Base-by-base conservation (phyloP, 352 stramenopile species). In the Phytophthora constricta region DNA sequence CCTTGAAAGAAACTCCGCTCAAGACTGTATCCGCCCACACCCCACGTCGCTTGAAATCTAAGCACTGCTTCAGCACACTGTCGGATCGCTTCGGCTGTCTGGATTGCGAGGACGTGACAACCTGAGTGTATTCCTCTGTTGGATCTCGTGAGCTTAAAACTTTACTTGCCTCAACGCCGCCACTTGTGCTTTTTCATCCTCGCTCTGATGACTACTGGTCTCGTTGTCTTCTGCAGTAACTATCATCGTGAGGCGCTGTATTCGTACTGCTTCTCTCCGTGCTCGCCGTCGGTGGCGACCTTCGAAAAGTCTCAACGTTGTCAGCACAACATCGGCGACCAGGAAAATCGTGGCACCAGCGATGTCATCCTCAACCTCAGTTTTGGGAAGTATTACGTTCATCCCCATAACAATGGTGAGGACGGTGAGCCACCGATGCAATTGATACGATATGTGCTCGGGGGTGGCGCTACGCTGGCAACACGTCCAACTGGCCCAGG, bases 391-490 rank as follows among this genome's bases (percentile, higher is more conserved):
- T 5, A 68, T 28, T 0, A 68, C 65, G 16, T 63, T 58, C 34
- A 62, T 63, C 2, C 64, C 65, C 65, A 68, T 68, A 13, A 68
- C 52, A 25, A 72, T 68, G 19, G 65, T 68, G n/a, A 59, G 22
- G 19, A 72, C 62, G 8, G 58, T 68, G 0, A 72, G 20, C 13
- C 53, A 55, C 33, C 65, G 65, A 55, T 72, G 65, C 17, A 72
- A 34, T n/a, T 68, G 65, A 23, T 72, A 64, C 37, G 64, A 63
- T 45, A 72, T 22, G 5, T 53, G 33, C 2, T 72, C 64, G 2
- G 64, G 58, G 17, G 57, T 68, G 26, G 56, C 37, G n/a, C 65
- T 51, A 9, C 27, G 50, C 13, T 59, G 46, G 33, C 58, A 68
- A 27, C 51, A 50, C 16, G 57, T 68, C 64, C 64, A 72, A 23